These are phyloP conservation scores for Chloropicon primus DNA, from an alignment of 139 green algal species.

Conservation along the genomic window DNA sequence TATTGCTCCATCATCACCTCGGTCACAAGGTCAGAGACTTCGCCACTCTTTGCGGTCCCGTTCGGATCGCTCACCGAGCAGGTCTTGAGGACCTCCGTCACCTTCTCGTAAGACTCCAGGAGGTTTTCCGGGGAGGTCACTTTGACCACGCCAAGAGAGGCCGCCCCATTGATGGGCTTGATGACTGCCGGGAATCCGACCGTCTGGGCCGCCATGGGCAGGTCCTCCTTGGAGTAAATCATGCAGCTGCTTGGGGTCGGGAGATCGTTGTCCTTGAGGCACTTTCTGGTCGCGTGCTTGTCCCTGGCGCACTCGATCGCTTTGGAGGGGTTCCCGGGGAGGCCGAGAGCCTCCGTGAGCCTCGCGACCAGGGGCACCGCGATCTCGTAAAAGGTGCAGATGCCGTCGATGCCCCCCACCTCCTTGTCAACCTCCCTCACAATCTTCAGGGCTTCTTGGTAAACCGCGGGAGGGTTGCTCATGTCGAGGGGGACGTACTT, in stretches of 20 bases:
- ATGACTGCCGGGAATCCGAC: slow-evolving; percentile 75
- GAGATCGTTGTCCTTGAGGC: slow-evolving; percentile 48
- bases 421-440: slow-evolving; percentile 20
- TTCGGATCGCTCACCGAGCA: not conserved
- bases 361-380: slow-evolving; percentile 63
- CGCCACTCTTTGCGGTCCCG: slow-evolving; percentile 10
- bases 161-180: slow-evolving; percentile 76
- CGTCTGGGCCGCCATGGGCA: slow-evolving; percentile 34
- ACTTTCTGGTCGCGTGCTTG: slow-evolving; percentile 37
- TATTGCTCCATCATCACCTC: slow-evolving; percentile 84
- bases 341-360: slow-evolving; percentile 59
- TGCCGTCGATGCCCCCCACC: slow-evolving; percentile 59
- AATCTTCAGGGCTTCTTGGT: slow-evolving; percentile 32
- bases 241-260: slow-evolving; percentile 52
- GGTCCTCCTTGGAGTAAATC: slow-evolving; percentile 28
- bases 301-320: slow-evolving; percentile 69
- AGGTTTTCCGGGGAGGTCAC: slow-evolving; percentile 51
- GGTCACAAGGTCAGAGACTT: slow-evolving; percentile 28
- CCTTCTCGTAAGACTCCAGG: slow-evolving; percentile 9
- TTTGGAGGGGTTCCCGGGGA: slow-evolving; percentile 41
- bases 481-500: slow-evolving; percentile 76
- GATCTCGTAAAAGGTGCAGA: slow-evolving; percentile 79
- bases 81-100: slow-evolving; percentile 9
- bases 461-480: slow-evolving; percentile 54
- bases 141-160: slow-evolving; percentile 72